Base-by-base conservation (phyloP, 148 eudicot species). In the Spergularia marina region DNA sequence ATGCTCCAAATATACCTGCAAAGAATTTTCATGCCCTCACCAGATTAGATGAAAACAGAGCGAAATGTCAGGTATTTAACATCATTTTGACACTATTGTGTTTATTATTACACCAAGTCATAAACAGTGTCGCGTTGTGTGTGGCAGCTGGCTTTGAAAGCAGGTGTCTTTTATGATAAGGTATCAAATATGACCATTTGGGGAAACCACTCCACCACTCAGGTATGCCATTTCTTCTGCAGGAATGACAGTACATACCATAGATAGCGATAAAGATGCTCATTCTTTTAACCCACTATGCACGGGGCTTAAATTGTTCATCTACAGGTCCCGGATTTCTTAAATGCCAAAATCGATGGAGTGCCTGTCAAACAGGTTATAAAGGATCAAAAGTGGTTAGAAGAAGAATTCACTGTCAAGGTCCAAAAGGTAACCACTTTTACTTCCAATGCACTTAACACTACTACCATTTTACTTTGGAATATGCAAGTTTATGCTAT, bases 161-260 rank as follows among this genome's bases (percentile, higher is more conserved):
- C 99, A 18, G 98, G 98, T 70, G 99, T 96, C 49, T 96, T 96
- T 82, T 96, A 96, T 74, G 99, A 96, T 80, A 84, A 89, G 76
- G 99, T 96, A 70, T 96, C 99, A 12, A 96, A 96, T 65, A 72
- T 96, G 84, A 96, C 99, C 64, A 96, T 96, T 56, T 96, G 99
- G 99, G 99, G 99, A 84, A 96, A 96, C 78, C 99, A 96, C 85
- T 95, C 99, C 10, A 95, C 99, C 41, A 92, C 99, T 83, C 99
- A 96, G 94, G 99, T 77, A 44, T 6, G 18, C 1, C 30, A 44
- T 34, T 51, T 23, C 41, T 57, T 56, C 72, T 55, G 21, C 20
- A 18, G 21, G 47, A n/a, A 44, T 2, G 21, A 12, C 52, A 30
- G 36, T 63, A 61, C 10, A 52, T 14, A 12, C 41, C 16, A 7